Conservation (phyloP, 1,284 basidiomycete genomes). For the Ceratobasidium papillatum region DNA sequence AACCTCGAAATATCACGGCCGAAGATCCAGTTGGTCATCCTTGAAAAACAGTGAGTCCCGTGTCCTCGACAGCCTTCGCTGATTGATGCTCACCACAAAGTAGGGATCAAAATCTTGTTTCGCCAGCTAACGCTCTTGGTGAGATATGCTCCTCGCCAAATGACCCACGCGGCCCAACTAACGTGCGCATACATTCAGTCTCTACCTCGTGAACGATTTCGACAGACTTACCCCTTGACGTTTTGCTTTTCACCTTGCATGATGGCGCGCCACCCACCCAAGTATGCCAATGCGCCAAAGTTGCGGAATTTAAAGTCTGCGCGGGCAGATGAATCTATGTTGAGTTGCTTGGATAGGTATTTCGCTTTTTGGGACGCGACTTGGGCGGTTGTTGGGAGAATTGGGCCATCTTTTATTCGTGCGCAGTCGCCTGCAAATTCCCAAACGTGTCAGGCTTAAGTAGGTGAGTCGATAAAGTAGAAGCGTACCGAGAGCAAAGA, state of each 20-base stretch:
- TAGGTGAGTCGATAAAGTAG: slow-evolving; percentile 37
- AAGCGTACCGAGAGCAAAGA: slow-evolving; percentile 61
- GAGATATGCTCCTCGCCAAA: slow-evolving; percentile 84
- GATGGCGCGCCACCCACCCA: slow-evolving; percentile 71
- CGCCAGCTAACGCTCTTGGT: slow-evolving; percentile 78
- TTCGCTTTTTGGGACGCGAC: slow-evolving; percentile 85
- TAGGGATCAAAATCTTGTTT: slow-evolving; percentile 66
- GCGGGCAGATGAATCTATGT: slow-evolving; percentile 54
- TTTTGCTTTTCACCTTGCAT: slow-evolving; percentile 62
- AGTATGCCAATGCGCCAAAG: slow-evolving; percentile 79
- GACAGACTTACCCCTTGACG: slow-evolving; percentile 60
- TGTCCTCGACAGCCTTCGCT: neutral
- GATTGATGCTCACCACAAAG: slow-evolving; percentile 24
- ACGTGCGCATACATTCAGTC: slow-evolving; percentile 54
- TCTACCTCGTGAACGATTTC: slow-evolving; percentile 44
- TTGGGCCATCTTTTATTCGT: slow-evolving; percentile 80
- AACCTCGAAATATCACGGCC: slow-evolving; percentile 83
- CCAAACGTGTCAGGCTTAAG: slow-evolving; percentile 58
- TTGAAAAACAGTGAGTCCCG: slow-evolving; percentile 47
- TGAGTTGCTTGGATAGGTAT: slow-evolving; percentile 75
- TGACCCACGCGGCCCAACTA: slow-evolving; percentile 68
- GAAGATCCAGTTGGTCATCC: slow-evolving; percentile 65
- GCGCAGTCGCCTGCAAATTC: slow-evolving; percentile 74
- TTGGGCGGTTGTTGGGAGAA: slow-evolving; percentile 87
- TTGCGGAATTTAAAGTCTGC: slow-evolving; percentile 74